These are phyloP conservation scores for Cyphellophora attinorum DNA, from an alignment of 2,329 filamentous ascomycete species.

Conservation along the genomic window DNA sequence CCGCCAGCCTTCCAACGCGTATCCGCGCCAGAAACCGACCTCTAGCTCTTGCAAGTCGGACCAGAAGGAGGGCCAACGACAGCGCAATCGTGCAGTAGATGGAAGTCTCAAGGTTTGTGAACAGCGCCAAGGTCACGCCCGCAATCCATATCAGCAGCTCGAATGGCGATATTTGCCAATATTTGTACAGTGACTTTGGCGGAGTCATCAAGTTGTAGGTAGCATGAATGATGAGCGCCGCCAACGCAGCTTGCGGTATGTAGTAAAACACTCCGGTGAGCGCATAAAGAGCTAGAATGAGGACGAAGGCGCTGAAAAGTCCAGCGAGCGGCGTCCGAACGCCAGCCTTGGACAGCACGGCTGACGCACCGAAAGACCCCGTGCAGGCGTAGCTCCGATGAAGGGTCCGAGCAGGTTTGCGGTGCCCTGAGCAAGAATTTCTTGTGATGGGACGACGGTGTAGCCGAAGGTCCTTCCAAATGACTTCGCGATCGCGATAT, in stretches of 20 bases:
- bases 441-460: slow-evolving; percentile 85
- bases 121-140: slow-evolving; percentile 80
- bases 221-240: slow-evolving; percentile 89
- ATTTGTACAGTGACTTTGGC: slow-evolving; percentile 82
- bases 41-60: slow-evolving; percentile 68
- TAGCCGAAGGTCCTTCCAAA: slow-evolving; percentile 95
- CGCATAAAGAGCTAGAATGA: slow-evolving; percentile 80
- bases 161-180: slow-evolving; percentile 83
- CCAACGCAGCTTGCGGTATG: slow-evolving; percentile 69
- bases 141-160: slow-evolving; percentile 88
- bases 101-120: slow-evolving; percentile 77
- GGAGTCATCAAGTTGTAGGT: slow-evolving; percentile 84
- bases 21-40: slow-evolving; percentile 76
- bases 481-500: slow-evolving; percentile 92
- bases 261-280: slow-evolving; percentile 84
- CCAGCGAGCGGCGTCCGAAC: slow-evolving; percentile 84
- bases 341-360: slow-evolving; percentile 92
- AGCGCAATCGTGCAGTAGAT: slow-evolving; percentile 76
- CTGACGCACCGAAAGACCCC: slow-evolving; percentile 88
- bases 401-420: slow-evolving; percentile 84
- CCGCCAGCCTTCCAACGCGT: slow-evolving; percentile 41
- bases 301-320: slow-evolving; percentile 72
- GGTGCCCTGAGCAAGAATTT: slow-evolving; percentile 89
- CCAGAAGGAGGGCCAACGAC: slow-evolving; percentile 68
- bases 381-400: slow-evolving; percentile 80